Base-by-base conservation (phyloP, 305 asterid species). In the Striga hermonthica region DNA sequence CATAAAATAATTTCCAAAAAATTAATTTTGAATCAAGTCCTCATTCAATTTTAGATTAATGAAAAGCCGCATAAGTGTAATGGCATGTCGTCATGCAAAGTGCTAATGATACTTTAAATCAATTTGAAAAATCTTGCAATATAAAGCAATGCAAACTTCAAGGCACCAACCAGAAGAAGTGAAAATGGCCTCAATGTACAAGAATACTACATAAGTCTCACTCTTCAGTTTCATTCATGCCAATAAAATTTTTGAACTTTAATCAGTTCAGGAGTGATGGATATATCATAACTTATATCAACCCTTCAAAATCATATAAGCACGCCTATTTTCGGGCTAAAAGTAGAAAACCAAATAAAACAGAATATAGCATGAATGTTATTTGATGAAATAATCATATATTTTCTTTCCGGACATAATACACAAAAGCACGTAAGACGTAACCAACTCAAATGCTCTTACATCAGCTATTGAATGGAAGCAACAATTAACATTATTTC, bases 101-200 rank as follows among this genome's bases (percentile, higher is more conserved):
- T 52, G 68, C 57, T 38, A 53, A 36, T 9, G 4, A 28, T 4
- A 60, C 47, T 36, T 44, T 39, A 48, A 44, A 15, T 14, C 12
- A 16, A 7, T 4, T 39, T 3, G 49, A 72, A 45, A 28, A 36
- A 67, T 55, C 31, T 54, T 47, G 54, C 37, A 22, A 64, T 35
- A 50, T 50, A 60, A 65, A 65, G 38, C 7, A 5, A 40, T 1
- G 40, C 41, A 9, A 11, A 55, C 15, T 57, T 31, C 48, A 31
- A 49, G 39, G 31, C 34, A 65, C 34, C 52, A 72, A 12, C 75
- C 62, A 28, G 38, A 64, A 28, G 53, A 14, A 54, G 50, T 39
- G 41, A 38, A 39, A 9, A 59, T 59, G 4, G 50, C 37, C 49
- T 57, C n/a, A n/a, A n/a, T n/a, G n/a, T n/a, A n/a, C n/a, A n/a